These are phyloP conservation scores for Rutstroemia sp. DNA, from an alignment of 2,329 filamentous ascomycete species.

Conservation along the genomic window DNA sequence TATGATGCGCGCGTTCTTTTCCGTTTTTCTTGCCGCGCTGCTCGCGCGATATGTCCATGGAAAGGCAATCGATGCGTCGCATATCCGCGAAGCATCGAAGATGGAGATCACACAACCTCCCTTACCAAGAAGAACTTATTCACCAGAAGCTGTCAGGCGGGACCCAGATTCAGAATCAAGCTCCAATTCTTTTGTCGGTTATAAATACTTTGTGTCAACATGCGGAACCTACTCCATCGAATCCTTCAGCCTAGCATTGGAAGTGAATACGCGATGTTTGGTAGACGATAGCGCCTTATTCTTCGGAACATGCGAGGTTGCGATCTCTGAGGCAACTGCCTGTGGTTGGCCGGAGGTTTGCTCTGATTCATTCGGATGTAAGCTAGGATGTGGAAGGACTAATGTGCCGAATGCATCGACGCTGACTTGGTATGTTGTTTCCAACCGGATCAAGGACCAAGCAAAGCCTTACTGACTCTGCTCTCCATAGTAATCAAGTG, in stretches of 20 bases:
- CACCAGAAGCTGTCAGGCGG: too few relatives aligned
- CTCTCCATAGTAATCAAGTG: not conserved
- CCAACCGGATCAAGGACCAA: too few relatives aligned
- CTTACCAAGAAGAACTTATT: not conserved
- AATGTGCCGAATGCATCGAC: not conserved
- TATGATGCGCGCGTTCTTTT: too few relatives aligned
- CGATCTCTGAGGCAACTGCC: not conserved
- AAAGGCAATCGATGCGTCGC: too few relatives aligned
- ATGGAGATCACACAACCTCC: not conserved
- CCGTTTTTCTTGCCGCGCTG: too few relatives aligned
- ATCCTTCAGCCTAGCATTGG: not conserved
- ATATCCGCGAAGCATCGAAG: not conserved
- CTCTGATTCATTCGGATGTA: not conserved
- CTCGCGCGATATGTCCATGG: too few relatives aligned
- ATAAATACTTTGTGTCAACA: not conserved
- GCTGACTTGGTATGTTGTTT: not conserved
- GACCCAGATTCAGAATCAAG: not conserved
- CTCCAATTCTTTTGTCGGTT: too few relatives aligned
- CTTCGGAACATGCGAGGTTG: not conserved
- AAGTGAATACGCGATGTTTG: not conserved
- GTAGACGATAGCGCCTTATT: slow-evolving; percentile 1
- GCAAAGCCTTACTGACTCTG: not conserved
- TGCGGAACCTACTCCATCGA: not conserved
- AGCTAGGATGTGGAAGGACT: not conserved
- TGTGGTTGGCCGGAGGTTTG: slow-evolving; percentile 2